A percentile compares a stretch with the other conserved stretches of the same genome.
Evolutionary conservation across 495 filamentous ascomycete species (phyloP).

Genomic region (Hyaloscypha hepaticicola): DNA sequence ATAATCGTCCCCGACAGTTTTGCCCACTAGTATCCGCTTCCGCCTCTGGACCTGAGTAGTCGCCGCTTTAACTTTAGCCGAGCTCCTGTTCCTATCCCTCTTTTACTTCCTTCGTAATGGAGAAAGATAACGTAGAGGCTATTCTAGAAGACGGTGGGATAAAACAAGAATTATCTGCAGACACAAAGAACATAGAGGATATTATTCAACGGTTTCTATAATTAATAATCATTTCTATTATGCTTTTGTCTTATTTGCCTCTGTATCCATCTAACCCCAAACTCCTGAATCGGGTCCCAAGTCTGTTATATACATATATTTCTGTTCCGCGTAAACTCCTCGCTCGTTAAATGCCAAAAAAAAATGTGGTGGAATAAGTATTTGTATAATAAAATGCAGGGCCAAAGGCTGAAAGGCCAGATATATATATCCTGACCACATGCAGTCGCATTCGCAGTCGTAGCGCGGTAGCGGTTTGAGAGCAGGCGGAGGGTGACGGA

Average conservation of each 20-base stretch:
- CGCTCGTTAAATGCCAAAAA: conserved; percentile 17
- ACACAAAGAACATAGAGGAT: background rate
- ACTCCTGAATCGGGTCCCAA: background rate
- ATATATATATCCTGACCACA: conserved; percentile 18
- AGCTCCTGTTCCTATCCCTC: background rate
- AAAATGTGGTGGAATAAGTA: conserved; percentile 18
- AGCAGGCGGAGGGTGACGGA: conserved; percentile 21
- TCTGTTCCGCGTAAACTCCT: conserved; percentile 18
- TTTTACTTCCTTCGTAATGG: background rate
- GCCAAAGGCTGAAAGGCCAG: conserved; percentile 17
- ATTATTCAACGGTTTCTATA: background rate
- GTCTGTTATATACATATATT: conserved; percentile 14
- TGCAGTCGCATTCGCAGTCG: background rate
- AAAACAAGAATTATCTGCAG: background rate
- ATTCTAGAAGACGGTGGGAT: background rate
- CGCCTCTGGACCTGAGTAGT: too few relatives aligned
- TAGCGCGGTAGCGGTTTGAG: conserved; percentile 20
- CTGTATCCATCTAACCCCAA: background rate
- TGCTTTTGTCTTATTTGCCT: background rate
- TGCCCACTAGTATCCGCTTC: too few relatives aligned
- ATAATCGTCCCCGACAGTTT: too few relatives aligned
- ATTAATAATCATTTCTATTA: conserved; percentile 1
- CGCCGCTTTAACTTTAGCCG: too few relatives aligned
- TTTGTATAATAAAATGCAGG: conserved; percentile 18
- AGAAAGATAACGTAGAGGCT: background rate